Conservation (phyloP, 441 rosid species). For the Aquilaria agallochum region DNA sequence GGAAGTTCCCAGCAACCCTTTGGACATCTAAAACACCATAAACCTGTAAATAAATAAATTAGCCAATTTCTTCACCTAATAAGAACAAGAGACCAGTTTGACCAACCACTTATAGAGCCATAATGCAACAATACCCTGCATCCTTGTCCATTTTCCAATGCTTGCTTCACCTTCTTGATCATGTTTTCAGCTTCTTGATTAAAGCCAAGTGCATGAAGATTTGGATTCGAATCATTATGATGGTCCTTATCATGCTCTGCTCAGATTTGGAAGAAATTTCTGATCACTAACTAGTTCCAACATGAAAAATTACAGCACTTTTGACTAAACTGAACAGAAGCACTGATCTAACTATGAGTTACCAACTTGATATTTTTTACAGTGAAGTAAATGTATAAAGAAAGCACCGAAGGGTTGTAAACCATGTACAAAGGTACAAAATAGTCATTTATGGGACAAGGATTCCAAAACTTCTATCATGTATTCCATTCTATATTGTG, state of each 20-base stretch:
- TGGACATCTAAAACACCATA: conserved; percentile 95
- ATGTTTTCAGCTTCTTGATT: conserved; percentile 77
- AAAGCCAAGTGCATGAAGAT: conserved; percentile 53
- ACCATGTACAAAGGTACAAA: no score
- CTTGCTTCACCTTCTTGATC: conserved; percentile 93
- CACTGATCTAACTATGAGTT: no score
- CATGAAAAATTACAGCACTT: no score
- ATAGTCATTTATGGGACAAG: no score
- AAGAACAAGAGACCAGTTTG: background rate
- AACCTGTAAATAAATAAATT: conserved; percentile 47
- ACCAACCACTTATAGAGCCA: background rate
- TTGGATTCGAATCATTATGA: conserved; percentile 47
- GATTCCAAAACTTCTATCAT: no score
- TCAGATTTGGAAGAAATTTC: conserved; percentile 13
- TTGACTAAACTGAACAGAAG: no score
- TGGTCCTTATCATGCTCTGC: conserved; percentile 62
- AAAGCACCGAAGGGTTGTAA: no score
- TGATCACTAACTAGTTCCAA: background rate
- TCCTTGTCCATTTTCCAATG: conserved; percentile 87
- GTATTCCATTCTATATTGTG: no score
- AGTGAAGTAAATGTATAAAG: no score
- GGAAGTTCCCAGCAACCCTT: conserved; percentile 99
- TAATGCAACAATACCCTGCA: conserved; percentile 60
- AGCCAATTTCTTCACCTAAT: background rate
- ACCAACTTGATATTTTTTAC: no score